Conservation (phyloP, 106 monocot genomes). For the Allium cepa region DNA sequence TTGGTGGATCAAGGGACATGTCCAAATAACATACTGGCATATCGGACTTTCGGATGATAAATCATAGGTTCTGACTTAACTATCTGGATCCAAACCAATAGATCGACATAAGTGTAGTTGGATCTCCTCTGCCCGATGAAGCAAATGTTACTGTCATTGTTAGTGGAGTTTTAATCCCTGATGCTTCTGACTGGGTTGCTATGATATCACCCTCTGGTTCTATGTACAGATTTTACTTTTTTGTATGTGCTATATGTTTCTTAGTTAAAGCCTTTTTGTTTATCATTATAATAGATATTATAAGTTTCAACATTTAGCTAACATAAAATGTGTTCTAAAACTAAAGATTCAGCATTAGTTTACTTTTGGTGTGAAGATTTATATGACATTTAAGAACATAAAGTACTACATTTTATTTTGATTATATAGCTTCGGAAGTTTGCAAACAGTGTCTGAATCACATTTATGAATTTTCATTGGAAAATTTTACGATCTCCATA, state of each 20-base stretch:
- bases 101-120: conserved; percentile 23
- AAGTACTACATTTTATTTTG: no score
- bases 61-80: conserved; percentile 26
- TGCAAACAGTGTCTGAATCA: no score
- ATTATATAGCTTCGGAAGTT: no score
- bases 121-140: conserved; percentile 30
- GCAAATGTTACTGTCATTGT: conserved; percentile 51
- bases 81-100: conserved; percentile 35
- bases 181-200: conserved; percentile 56
- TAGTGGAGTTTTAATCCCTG: conserved; percentile 33
- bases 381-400: no score
- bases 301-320: conserved; percentile 30
- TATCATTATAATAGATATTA: conserved; percentile 9
- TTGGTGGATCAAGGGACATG: conserved; percentile 2
- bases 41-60: conserved; percentile 48
- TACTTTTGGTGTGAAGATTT: no score
- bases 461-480: no score
- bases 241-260: not conserved
- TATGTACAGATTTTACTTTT: conserved; percentile 14
- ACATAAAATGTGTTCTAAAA: conserved; percentile 27
- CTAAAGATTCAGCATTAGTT: conserved; percentile 35
- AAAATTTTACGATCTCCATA: no score
- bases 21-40: conserved; percentile 10
- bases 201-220: conserved; percentile 67
- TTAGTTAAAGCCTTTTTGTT: not conserved